Percentiles rank a stretch among this genome's conserved stretches.
These are phyloP conservation scores for Salix dunnii DNA, from an alignment of 345 rosid genomes.

Conservation along the genomic window DNA sequence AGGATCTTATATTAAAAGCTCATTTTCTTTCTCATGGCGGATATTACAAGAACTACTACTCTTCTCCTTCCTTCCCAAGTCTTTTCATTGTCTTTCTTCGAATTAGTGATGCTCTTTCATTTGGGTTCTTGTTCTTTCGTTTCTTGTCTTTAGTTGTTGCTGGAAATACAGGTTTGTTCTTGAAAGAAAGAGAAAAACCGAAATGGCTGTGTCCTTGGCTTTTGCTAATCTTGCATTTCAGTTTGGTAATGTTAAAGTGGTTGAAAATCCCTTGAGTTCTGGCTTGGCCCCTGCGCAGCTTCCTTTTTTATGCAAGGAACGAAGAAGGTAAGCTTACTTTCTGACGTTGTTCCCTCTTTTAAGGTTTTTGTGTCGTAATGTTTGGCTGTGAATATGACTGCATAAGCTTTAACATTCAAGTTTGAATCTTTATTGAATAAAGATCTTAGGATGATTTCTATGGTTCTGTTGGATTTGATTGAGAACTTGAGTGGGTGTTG, in stretches of 20 bases:
- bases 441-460: neutral
- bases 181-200: neutral
- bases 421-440: neutral
- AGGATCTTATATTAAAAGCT: neutral
- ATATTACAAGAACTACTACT: conserved; percentile 13
- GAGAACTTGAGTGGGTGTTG: neutral
- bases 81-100: neutral
- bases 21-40: conserved; percentile 22
- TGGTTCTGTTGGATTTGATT: neutral
- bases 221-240: conserved; percentile 30
- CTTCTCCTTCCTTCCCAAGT: neutral
- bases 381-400: neutral
- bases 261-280: conserved; percentile 15
- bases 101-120: neutral
- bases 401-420: neutral
- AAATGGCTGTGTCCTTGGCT: conserved; percentile 49
- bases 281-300: conserved; percentile 17
- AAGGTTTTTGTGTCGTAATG: neutral
- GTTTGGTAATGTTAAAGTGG: conserved; percentile 17
- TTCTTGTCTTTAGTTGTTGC: neutral
- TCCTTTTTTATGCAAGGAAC: conserved; percentile 15
- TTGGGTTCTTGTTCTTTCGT: conserved; percentile 1
- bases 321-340: conserved; percentile 29
- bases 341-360: neutral
- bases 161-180: neutral